Evolutionary conservation across 331 rosid genomes (phyloP).

Genomic region (Ulmus americana): DNA sequence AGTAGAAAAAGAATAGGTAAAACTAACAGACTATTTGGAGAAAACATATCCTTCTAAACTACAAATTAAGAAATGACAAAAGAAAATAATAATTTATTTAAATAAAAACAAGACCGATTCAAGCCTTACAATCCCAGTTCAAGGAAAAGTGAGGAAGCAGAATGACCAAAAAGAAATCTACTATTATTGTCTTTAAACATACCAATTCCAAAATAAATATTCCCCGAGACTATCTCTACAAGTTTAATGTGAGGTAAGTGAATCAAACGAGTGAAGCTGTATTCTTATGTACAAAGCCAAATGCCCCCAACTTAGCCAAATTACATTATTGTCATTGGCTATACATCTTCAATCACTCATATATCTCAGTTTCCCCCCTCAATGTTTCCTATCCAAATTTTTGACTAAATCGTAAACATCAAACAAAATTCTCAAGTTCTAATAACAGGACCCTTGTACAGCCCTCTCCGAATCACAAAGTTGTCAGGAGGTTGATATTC

Average conservation of each 20-base stretch:
- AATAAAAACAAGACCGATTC: too few relatives aligned
- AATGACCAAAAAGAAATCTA: not conserved
- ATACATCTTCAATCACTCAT: constrained; percentile 26
- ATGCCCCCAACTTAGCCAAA: constrained; percentile 35
- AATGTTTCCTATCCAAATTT: constrained; percentile 39
- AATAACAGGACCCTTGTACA: constrained; percentile 82
- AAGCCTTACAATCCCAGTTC: not conserved
- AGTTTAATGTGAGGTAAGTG: constrained; percentile 33
- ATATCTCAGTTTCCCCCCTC: constrained; percentile 33
- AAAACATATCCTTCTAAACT: too few relatives aligned
- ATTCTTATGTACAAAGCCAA: constrained; percentile 55
- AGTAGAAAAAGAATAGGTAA: too few relatives aligned
- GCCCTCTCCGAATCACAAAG: constrained; percentile 89
- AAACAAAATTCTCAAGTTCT: constrained; percentile 53
- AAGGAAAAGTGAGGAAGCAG: not conserved
- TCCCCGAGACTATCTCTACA: constrained; percentile 24
- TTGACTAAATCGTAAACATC: constrained; percentile 28
- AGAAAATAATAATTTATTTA: too few relatives aligned
- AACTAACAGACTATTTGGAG: too few relatives aligned
- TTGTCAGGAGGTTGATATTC: constrained; percentile 85
- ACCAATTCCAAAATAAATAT: constrained; percentile 31
- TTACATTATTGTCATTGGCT: constrained; percentile 46
- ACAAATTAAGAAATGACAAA: too few relatives aligned
- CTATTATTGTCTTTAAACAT: constrained; percentile 29
- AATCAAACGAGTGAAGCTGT: constrained; percentile 31